These are phyloP conservation scores for Phaeoacremonium minimum DNA, from an alignment of 2,329 filamentous ascomycete species.

Conservation along the genomic window DNA sequence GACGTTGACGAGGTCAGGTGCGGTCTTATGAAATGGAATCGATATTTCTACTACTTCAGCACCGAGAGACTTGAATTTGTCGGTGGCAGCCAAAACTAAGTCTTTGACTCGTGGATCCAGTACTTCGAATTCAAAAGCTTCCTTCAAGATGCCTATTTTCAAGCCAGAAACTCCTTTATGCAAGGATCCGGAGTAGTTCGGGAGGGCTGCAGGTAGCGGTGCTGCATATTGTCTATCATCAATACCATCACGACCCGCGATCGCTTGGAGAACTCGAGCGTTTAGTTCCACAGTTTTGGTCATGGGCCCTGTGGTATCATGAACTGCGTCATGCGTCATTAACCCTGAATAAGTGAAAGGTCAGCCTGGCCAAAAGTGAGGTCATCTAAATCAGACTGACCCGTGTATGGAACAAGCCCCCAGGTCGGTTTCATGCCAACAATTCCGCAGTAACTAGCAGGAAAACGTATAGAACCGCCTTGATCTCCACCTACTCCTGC, in stretches of 20 bases:
- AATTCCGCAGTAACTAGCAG: constrained; percentile 22
- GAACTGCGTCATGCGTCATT: too few relatives aligned
- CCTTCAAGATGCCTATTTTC: constrained; percentile 38
- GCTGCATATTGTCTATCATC: constrained; percentile 35
- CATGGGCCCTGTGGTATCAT: constrained; percentile 38
- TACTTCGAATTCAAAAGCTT: constrained; percentile 33
- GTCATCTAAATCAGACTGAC: constrained; percentile 29
- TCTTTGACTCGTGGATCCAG: constrained; percentile 32
- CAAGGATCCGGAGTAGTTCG: constrained; percentile 21
- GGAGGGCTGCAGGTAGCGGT: constrained; percentile 26
- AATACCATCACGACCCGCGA: constrained; percentile 39
- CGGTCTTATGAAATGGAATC: constrained; percentile 41
- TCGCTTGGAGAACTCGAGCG: constrained; percentile 27
- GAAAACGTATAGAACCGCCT: constrained; percentile 25
- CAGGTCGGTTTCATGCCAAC: constrained; percentile 33
- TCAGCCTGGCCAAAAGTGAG: constrained; percentile 35
- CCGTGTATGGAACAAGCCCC: constrained; percentile 39
- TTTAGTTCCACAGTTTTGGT: constrained; percentile 32
- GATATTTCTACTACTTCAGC: constrained; percentile 39
- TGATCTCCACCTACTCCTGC: constrained; percentile 16
- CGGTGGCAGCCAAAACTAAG: constrained; percentile 27
- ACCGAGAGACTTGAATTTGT: constrained; percentile 31
- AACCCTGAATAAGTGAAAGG: too few relatives aligned
- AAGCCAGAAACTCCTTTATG: constrained; percentile 22
- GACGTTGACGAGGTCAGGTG: constrained; percentile 39